Evolutionary conservation across 1,284 basidiomycete genomes (phyloP).

Genomic region (Lignosus rhinocerotis): DNA sequence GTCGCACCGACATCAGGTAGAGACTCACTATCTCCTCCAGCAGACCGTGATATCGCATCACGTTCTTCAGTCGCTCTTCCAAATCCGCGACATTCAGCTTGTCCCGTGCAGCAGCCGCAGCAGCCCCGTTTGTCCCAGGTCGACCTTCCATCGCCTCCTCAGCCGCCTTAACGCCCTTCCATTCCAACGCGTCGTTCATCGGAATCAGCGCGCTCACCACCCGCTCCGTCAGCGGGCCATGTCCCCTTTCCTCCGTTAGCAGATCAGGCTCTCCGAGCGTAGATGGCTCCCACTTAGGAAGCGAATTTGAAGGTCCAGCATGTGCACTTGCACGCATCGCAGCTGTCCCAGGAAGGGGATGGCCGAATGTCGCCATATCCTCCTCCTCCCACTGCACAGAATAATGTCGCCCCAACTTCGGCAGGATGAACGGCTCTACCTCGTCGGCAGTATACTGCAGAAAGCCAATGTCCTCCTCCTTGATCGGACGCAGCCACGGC

Average conservation of each 20-base stretch:
- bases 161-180: slow-evolving; percentile 76
- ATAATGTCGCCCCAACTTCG: slow-evolving; percentile 88
- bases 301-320: slow-evolving; percentile 39
- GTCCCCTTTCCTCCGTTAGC: slow-evolving; percentile 67
- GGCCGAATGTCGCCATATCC: slow-evolving; percentile 61
- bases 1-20: neutral
- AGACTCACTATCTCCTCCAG: slow-evolving; percentile 54
- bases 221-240: slow-evolving; percentile 79
- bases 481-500: slow-evolving; percentile 81
- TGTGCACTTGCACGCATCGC: slow-evolving; percentile 33
- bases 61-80: slow-evolving; percentile 69
- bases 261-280: slow-evolving; percentile 67
- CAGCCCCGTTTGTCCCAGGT: slow-evolving; percentile 71
- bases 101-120: slow-evolving; percentile 70
- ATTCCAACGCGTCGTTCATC: slow-evolving; percentile 58
- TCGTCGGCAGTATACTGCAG: slow-evolving; percentile 88
- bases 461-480: slow-evolving; percentile 91
- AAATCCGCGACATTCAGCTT: slow-evolving; percentile 72
- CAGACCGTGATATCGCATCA: slow-evolving; percentile 70
- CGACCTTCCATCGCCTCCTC: slow-evolving; percentile 82
- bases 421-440: slow-evolving; percentile 82
- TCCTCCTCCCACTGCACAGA: slow-evolving; percentile 91
- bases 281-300: slow-evolving; percentile 72
- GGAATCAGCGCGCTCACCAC: slow-evolving; percentile 79
- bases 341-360: slow-evolving; percentile 42